Evolutionary conservation across 208 protist genomes (phyloP).

Genomic region (Zelonia costaricensis): DNA sequence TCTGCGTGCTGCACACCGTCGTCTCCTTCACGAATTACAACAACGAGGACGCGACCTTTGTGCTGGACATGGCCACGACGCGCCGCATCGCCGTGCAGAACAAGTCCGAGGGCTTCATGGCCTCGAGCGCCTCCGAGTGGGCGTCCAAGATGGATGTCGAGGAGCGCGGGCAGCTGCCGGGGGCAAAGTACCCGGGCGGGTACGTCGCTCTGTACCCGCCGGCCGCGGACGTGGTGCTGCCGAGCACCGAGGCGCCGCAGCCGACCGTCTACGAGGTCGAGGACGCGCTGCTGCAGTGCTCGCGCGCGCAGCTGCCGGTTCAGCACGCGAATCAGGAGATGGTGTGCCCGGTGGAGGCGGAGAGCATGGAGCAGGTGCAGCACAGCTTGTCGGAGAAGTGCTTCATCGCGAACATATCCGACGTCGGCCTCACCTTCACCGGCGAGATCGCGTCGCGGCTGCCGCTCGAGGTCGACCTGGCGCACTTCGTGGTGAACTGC

Average conservation of each 20-base stretch:
- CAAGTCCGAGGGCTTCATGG: slow-evolving; percentile 82
- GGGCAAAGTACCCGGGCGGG: slow-evolving; percentile 31
- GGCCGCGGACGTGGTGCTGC: slow-evolving; percentile 48
- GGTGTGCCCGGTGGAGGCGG: slow-evolving; percentile 51
- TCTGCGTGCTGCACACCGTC: slow-evolving; percentile 53
- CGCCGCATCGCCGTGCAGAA: slow-evolving; percentile 43
- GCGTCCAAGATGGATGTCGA: slow-evolving; percentile 53
- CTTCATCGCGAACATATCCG: slow-evolving; percentile 54
- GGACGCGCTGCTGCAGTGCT: slow-evolving; percentile 79
- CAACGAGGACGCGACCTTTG: slow-evolving; percentile 61
- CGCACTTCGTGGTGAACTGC: slow-evolving; percentile 74
- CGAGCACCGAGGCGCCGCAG: slow-evolving; percentile 31
- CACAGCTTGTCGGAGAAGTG: slow-evolving; percentile 77
- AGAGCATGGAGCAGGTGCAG: slow-evolving; percentile 63
- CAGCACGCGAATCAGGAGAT: slow-evolving; percentile 33
- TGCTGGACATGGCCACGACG: slow-evolving; percentile 82
- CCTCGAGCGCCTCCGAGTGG: slow-evolving; percentile 69
- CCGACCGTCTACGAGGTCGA: slow-evolving; percentile 59
- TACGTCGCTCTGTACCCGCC: slow-evolving; percentile 83
- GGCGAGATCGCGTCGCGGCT: slow-evolving; percentile 82
- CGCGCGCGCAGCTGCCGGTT: slow-evolving; percentile 57
- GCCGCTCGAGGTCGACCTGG: slow-evolving; percentile 73
- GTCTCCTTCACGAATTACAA: slow-evolving; percentile 41
- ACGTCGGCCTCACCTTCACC: slow-evolving; percentile 69
- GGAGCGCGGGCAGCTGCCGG: slow-evolving; percentile 61